Evolutionary conservation across 306 rosid genomes (phyloP).

Genomic region (Quercus aquifolioides): DNA sequence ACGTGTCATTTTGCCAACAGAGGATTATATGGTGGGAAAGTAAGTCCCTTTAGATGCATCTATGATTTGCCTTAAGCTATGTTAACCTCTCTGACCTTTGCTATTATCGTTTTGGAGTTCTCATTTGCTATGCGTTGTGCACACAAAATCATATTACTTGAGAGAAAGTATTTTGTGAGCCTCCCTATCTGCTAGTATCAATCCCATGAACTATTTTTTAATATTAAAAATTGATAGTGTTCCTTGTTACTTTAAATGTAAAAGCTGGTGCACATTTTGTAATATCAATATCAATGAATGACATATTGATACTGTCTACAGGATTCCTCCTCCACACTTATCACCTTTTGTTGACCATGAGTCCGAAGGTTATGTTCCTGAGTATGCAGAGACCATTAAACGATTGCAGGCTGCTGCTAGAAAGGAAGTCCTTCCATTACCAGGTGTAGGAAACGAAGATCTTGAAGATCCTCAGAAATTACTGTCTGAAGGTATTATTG

Average conservation of each 20-base stretch:
- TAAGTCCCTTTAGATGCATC: constrained; percentile 17
- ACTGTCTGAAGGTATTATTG: constrained; percentile 66
- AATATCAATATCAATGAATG: not conserved
- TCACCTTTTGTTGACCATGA: constrained; percentile 87
- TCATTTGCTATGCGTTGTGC: not conserved
- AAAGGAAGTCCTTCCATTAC: constrained; percentile 78
- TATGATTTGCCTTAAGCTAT: not conserved
- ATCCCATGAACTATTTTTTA: not conserved
- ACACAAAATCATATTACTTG: not conserved
- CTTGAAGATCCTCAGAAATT: constrained; percentile 78
- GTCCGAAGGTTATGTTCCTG: constrained; percentile 84
- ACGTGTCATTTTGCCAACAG: constrained; percentile 68
- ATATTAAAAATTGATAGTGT: not conserved
- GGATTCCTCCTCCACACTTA: constrained; percentile 89
- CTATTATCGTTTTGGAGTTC: not conserved
- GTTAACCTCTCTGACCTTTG: not conserved
- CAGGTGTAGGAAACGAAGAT: constrained; percentile 67
- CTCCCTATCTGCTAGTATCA: not conserved
- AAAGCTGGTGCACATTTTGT: not conserved
- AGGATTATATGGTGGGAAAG: constrained; percentile 80
- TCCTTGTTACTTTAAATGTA: not conserved
- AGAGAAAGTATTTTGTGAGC: not conserved
- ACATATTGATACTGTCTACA: constrained; percentile 21
- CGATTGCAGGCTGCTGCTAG: constrained; percentile 63
- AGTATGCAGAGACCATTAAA: constrained; percentile 80